Conservation (phyloP, 2,329 filamentous ascomycete genomes). For the Eutypa lata region DNA sequence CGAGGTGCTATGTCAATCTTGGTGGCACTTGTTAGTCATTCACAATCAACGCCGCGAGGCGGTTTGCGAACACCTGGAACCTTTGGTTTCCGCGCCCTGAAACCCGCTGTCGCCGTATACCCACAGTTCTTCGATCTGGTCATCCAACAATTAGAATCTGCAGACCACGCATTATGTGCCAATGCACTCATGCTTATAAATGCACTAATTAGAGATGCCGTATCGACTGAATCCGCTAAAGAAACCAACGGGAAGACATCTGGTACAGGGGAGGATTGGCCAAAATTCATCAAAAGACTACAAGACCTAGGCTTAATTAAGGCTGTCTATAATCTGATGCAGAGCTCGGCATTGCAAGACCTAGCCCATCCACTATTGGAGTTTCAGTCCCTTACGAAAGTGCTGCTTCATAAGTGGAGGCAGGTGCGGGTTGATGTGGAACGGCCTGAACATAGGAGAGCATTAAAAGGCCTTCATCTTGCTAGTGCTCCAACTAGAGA, state of each 20-base stretch:
- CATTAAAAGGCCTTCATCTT: slow-evolving; percentile 80
- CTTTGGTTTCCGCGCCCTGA: slow-evolving; percentile 87
- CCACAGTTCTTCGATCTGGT: slow-evolving; percentile 94
- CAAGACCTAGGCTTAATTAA: slow-evolving; percentile 93
- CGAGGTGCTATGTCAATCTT: slow-evolving; percentile 96
- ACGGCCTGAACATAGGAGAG: slow-evolving; percentile 80
- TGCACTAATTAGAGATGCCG: slow-evolving; percentile 86
- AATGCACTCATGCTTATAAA: slow-evolving; percentile 96
- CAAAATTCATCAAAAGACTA: slow-evolving; percentile 87
- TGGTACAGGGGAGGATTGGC: slow-evolving; percentile 70
- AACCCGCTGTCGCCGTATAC: slow-evolving; percentile 85
- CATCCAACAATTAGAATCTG: slow-evolving; percentile 85
- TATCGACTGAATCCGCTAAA: slow-evolving; percentile 64
- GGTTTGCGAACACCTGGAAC: slow-evolving; percentile 48
- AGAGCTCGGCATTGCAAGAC: slow-evolving; percentile 87
- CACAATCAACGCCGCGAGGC: slow-evolving; percentile 53
- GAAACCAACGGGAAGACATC: slow-evolving; percentile 30
- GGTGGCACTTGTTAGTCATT: slow-evolving; percentile 87
- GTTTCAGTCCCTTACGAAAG: slow-evolving; percentile 88
- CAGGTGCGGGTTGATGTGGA: slow-evolving; percentile 83
- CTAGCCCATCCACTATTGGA: slow-evolving; percentile 85
- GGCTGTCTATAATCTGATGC: slow-evolving; percentile 89
- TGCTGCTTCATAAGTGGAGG: slow-evolving; percentile 83
- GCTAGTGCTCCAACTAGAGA: slow-evolving; percentile 64
- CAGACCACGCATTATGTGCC: slow-evolving; percentile 91